phyloP scores from a whole-genome alignment of 768 basidiomycete species.

The Holtermanniella nyarrowii region DNA sequence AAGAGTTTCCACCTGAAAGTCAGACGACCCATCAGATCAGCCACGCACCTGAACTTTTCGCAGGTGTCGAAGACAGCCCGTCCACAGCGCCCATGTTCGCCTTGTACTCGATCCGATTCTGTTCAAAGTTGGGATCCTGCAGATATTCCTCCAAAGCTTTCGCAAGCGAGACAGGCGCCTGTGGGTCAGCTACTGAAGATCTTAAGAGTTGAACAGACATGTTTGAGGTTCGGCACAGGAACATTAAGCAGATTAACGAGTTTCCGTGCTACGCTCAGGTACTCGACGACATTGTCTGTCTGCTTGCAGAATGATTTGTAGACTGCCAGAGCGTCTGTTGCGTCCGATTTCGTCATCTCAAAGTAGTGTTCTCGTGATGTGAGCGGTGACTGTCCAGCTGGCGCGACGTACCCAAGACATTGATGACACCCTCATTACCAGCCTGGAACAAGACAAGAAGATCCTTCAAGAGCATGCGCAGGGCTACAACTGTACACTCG shows the following conservation, averaged over 20 bases:
- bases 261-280: constrained; percentile 80
- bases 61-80: constrained; percentile 14
- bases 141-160: constrained; percentile 90
- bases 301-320: constrained; percentile 93
- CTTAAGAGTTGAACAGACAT: constrained; percentile 42
- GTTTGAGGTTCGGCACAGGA: constrained; percentile 84
- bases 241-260: constrained; percentile 87
- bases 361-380: constrained; percentile 73
- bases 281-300: constrained; percentile 81
- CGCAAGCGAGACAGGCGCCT: constrained; percentile 93
- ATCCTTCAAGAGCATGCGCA: constrained; percentile 92
- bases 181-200: constrained; percentile 38
- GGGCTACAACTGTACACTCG: constrained; percentile 73
- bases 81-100: constrained; percentile 63
- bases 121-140: constrained; percentile 91
- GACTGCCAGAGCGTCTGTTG: constrained; percentile 66
- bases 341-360: constrained; percentile 94
- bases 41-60: constrained; percentile 1
- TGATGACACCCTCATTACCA: constrained; percentile 80
- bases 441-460: constrained; percentile 90
- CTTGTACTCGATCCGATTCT: constrained; percentile 86
- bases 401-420: constrained; percentile 44
- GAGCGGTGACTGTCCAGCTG: background rate
- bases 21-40: background rate
- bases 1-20: constrained; percentile 1